phyloP scores from a whole-genome alignment of 305 asterid species.

The Fraxinus angustifolia region DNA sequence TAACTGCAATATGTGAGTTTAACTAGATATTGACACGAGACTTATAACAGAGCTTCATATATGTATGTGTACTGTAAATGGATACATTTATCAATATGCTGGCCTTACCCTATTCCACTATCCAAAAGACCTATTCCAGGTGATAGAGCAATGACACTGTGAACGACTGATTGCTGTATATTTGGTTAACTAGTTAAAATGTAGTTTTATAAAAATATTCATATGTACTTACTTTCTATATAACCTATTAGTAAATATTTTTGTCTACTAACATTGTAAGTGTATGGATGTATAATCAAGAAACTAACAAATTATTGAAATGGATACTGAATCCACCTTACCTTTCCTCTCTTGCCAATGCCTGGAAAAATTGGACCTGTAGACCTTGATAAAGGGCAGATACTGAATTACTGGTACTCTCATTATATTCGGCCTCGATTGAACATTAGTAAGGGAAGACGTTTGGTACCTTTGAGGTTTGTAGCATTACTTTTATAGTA shows the following conservation, averaged over 20 bases:
- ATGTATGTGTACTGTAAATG: neutral
- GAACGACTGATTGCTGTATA: neutral
- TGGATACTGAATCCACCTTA: neutral
- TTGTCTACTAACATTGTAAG: neutral
- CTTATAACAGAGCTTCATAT: neutral
- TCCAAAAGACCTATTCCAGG: neutral
- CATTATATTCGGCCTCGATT: neutral
- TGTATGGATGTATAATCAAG: neutral
- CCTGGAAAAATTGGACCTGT: neutral
- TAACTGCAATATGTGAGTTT: slow-evolving; percentile 38
- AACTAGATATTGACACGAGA: neutral
- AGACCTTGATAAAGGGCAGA: neutral
- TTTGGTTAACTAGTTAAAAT: neutral
- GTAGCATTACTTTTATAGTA: neutral
- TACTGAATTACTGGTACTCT: neutral
- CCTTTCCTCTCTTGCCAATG: neutral
- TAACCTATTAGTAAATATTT: neutral
- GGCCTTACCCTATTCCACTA: neutral
- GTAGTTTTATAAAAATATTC: neutral
- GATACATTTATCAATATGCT: neutral
- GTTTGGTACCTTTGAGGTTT: neutral
- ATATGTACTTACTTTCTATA: neutral
- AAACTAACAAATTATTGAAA: neutral
- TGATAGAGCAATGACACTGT: neutral
- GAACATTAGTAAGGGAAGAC: neutral